phyloP scores from a whole-genome alignment of 768 basidiomycete genomes.

The Macrocybe gigantea region DNA sequence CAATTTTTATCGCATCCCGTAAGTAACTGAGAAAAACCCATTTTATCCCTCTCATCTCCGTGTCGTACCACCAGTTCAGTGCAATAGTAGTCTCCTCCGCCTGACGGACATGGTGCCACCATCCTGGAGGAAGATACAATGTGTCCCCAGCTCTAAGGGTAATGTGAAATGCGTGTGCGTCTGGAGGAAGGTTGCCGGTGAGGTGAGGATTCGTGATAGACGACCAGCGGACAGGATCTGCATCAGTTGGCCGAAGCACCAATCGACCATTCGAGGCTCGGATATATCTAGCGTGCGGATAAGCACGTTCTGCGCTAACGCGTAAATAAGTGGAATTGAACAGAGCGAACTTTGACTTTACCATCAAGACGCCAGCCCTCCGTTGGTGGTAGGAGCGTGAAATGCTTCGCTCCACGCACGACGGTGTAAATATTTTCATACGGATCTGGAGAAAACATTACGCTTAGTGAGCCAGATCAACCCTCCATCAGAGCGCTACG shows the following conservation, averaged over 20 bases:
- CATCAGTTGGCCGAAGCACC: constrained; percentile 23
- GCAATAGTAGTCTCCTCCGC: constrained; percentile 57
- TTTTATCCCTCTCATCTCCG: constrained; percentile 62
- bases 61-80: constrained; percentile 88
- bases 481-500: constrained; percentile 4
- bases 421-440: constrained; percentile 95
- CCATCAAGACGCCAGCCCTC: constrained; percentile 83
- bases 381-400: constrained; percentile 83
- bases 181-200: constrained; percentile 38
- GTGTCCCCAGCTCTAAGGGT: constrained; percentile 69
- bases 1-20: constrained; percentile 23
- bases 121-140: constrained; percentile 85
- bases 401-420: constrained; percentile 77
- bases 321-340: background rate
- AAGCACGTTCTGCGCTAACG: constrained; percentile 41
- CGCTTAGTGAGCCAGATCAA: background rate
- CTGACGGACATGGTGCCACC: constrained; percentile 92
- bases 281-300: constrained; percentile 62
- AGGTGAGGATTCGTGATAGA: constrained; percentile 58
- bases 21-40: constrained; percentile 69
- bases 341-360: constrained; percentile 17
- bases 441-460: constrained; percentile 47
- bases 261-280: constrained; percentile 31
- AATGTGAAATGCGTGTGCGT: constrained; percentile 61
- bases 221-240: constrained; percentile 67